phyloP scores from a whole-genome alignment of 768 basidiomycete species.

The Cyclocybe cylindracea region DNA sequence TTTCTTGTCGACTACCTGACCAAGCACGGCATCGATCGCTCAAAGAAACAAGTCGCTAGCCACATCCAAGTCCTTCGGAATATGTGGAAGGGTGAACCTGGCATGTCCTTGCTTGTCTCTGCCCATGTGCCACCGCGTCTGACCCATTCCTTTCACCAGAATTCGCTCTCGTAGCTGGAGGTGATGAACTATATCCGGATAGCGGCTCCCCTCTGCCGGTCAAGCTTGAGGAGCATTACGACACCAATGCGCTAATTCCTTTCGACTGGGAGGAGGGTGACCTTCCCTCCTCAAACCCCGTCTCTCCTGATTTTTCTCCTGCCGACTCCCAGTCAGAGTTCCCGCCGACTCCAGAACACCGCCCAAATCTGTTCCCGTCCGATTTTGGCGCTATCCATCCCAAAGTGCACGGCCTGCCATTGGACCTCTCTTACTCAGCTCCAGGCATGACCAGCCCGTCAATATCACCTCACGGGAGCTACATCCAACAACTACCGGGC shows the following conservation, averaged over 20 bases:
- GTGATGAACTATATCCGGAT: conserved; percentile 68
- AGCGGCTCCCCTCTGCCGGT: conserved; percentile 47
- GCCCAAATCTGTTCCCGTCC: conserved; percentile 29
- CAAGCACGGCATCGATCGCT: conserved; percentile 65
- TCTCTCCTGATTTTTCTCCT: conserved; percentile 48
- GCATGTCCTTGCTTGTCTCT: conserved; percentile 34
- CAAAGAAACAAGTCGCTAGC: conserved; percentile 89
- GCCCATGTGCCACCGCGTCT: conserved; percentile 10
- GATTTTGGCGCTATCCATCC: conserved; percentile 24
- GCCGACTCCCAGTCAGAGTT: conserved; percentile 45
- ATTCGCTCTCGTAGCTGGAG: conserved; percentile 78
- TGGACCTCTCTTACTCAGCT: conserved; percentile 18
- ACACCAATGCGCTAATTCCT: conserved; percentile 40
- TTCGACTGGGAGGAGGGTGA: conserved; percentile 47
- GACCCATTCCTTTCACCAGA: conserved; percentile 40
- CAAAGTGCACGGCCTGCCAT: conserved; percentile 15
- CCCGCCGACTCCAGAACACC: conserved; percentile 44
- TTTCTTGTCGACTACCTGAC: conserved; percentile 82
- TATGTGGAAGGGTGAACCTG: conserved; percentile 86
- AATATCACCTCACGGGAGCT: conserved; percentile 32
- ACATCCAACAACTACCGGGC: conserved; percentile 24
- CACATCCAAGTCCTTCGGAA: conserved; percentile 84
- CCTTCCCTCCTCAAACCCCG: conserved; percentile 35
- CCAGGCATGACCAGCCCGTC: conserved; percentile 24
- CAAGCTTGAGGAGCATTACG: conserved; percentile 58